Conservation (phyloP, 768 basidiomycete species). For the Gelatoporia subvermispora region DNA sequence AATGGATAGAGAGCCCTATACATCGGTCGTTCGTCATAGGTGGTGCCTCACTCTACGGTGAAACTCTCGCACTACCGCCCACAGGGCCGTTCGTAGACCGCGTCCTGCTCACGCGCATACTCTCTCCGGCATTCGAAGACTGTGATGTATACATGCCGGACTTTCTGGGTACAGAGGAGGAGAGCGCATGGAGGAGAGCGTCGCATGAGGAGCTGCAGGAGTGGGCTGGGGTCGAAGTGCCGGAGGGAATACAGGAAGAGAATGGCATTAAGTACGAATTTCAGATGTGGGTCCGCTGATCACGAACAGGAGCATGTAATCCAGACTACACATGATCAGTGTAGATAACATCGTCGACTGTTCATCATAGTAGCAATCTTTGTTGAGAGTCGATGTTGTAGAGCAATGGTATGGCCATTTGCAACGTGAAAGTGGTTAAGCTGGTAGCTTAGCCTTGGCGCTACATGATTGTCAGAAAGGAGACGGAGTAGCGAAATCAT, state of each 20-base stretch:
- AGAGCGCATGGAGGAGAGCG: slow-evolving; percentile 48
- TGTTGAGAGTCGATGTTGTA: too few species aligned
- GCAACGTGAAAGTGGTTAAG: not conserved
- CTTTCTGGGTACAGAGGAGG: slow-evolving; percentile 37
- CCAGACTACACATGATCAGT: not conserved
- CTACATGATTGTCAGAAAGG: slow-evolving; percentile 8
- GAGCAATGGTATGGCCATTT: too few species aligned
- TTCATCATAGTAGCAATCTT: too few species aligned
- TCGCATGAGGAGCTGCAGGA: slow-evolving; percentile 58
- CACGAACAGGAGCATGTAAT: not conserved
- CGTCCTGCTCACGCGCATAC: slow-evolving; percentile 81
- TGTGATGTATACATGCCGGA: slow-evolving; percentile 89
- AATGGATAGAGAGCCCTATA: slow-evolving; percentile 21
- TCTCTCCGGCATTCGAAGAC: slow-evolving; percentile 66
- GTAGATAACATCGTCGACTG: too few species aligned
- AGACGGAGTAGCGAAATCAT: not conserved
- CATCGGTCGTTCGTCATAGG: slow-evolving; percentile 84
- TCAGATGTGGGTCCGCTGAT: slow-evolving; percentile 84
- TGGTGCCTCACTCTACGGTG: slow-evolving; percentile 80
- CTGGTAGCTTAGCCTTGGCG: slow-evolving; percentile 20
- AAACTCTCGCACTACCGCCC: slow-evolving; percentile 45
- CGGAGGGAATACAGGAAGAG: slow-evolving; percentile 73
- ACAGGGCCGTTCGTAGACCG: slow-evolving; percentile 56
- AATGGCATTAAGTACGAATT: slow-evolving; percentile 84
- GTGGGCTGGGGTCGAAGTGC: slow-evolving; percentile 82